These are phyloP conservation scores for Anastatica hierochuntica DNA, from an alignment of 345 rosid genomes.

Conservation along the genomic window DNA sequence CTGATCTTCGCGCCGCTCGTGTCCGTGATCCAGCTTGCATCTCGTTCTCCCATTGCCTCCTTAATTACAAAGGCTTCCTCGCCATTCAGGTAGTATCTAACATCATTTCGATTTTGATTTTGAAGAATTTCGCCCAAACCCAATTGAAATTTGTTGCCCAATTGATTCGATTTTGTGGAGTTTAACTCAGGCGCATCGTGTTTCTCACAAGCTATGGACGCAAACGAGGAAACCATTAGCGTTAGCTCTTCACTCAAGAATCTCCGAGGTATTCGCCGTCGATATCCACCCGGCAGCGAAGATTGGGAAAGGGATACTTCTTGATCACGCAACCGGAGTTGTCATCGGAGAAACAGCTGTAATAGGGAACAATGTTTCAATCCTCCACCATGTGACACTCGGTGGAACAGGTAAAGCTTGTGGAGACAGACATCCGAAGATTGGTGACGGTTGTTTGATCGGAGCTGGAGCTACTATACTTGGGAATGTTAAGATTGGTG, in stretches of 20 bases:
- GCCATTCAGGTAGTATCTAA: too few relatives aligned
- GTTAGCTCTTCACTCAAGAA: conserved; percentile 21
- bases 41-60: too few relatives aligned
- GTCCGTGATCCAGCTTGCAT: too few relatives aligned
- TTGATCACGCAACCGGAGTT: conserved; percentile 78
- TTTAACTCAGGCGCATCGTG: too few relatives aligned
- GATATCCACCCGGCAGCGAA: conserved; percentile 85
- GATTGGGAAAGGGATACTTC: conserved; percentile 58
- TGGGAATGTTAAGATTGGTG: conserved; percentile 71
- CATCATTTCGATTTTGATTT: too few relatives aligned
- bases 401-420: conserved; percentile 78
- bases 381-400: conserved; percentile 73
- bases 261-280: conserved; percentile 55
- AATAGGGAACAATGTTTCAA: conserved; percentile 78
- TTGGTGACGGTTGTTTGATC: conserved; percentile 73
- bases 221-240: conserved; percentile 1
- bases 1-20: too few relatives aligned
- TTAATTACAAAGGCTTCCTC: too few relatives aligned
- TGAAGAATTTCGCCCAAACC: too few relatives aligned
- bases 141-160: too few relatives aligned
- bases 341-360: conserved; percentile 91
- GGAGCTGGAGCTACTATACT: conserved; percentile 85
- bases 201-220: too few relatives aligned
- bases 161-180: too few relatives aligned
- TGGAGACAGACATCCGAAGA: conserved; percentile 90